Evolutionary conservation across 1,139 yeast species (phyloP).

Genomic region (Debaryomycetaceae sp.): DNA sequence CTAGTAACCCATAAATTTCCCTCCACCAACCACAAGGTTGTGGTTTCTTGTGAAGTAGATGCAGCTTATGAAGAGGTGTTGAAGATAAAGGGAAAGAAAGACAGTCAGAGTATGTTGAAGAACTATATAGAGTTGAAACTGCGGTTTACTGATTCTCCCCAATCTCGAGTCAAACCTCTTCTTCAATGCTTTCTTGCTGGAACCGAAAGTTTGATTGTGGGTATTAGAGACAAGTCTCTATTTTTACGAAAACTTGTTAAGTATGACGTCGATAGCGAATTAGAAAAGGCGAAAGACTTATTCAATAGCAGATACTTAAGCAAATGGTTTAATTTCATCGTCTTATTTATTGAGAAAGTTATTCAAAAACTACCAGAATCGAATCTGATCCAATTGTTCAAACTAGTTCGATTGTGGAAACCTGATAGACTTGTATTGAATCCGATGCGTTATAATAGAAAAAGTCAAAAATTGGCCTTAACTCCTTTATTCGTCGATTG

Average conservation of each 20-base stretch:
- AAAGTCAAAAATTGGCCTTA: constrained; percentile 1
- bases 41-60: constrained; percentile 11
- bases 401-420: constrained; percentile 1
- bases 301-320: constrained; percentile 4
- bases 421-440: constrained; percentile 2
- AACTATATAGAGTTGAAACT: constrained; percentile 9
- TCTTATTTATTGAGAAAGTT: constrained; percentile 4
- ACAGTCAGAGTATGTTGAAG: constrained; percentile 2
- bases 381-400: constrained; percentile 1
- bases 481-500: constrained; percentile 4
- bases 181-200: constrained; percentile 9
- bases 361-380: neutral
- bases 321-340: constrained; percentile 8
- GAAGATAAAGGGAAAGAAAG: neutral
- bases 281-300: neutral
- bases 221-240: constrained; percentile 6
- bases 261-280: constrained; percentile 1
- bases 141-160: neutral
- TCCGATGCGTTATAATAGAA: constrained; percentile 1
- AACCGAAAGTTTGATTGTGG: constrained; percentile 7
- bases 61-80: constrained; percentile 4
- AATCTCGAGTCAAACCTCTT: constrained; percentile 2
- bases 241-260: constrained; percentile 4
- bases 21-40: constrained; percentile 1
- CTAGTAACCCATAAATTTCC: constrained; percentile 7